phyloP scores from a whole-genome alignment of 495 filamentous ascomycete genomes.

The Neurospora tetrasperma region DNA sequence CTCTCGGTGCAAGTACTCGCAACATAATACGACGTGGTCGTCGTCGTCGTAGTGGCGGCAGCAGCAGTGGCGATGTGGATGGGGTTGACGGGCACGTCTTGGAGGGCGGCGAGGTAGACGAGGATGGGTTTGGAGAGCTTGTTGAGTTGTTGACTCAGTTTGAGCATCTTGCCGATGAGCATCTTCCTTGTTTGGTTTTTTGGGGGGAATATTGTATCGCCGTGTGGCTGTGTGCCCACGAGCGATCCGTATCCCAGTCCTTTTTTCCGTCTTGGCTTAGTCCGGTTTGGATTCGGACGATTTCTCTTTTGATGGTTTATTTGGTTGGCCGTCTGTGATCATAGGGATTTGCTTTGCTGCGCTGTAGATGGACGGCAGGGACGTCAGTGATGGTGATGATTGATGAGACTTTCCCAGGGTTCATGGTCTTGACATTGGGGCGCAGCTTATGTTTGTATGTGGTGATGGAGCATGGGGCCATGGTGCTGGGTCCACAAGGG shows the following conservation, averaged over 20 bases:
- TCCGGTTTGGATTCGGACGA: background rate
- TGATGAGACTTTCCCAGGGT: background rate
- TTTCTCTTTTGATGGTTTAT: background rate
- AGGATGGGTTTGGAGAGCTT: background rate
- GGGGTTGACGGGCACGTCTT: background rate
- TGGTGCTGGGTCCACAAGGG: background rate
- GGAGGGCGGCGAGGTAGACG: background rate
- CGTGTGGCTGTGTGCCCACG: background rate
- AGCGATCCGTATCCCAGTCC: background rate
- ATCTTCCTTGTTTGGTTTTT: background rate
- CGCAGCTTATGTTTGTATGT: background rate
- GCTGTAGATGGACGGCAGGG: background rate
- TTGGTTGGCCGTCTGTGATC: background rate
- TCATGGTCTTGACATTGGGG: background rate
- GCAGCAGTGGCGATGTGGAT: conserved; percentile 1
- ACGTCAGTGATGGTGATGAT: background rate
- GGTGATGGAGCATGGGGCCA: background rate
- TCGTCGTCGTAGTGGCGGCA: background rate
- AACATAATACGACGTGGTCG: background rate
- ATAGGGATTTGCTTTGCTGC: background rate
- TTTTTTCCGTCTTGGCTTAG: background rate
- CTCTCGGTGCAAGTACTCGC: background rate
- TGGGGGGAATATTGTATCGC: background rate
- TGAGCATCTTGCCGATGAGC: background rate
- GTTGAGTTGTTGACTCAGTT: background rate